Base-by-base conservation (phyloP, 2,329 filamentous ascomycete genomes). In the Thyridium curvatum region DNA sequence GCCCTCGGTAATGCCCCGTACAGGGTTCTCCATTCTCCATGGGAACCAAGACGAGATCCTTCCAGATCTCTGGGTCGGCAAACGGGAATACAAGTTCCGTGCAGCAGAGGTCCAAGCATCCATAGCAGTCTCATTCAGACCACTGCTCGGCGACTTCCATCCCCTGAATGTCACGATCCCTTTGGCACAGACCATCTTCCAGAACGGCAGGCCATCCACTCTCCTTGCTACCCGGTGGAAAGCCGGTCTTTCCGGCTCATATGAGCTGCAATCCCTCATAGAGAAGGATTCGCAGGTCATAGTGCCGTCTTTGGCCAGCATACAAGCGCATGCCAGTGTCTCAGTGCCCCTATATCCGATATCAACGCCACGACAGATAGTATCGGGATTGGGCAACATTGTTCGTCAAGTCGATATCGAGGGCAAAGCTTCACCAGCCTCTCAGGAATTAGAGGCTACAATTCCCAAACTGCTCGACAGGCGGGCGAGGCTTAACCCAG, bases 101-200 rank as follows among this genome's bases (percentile, higher is more conserved):
- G 18, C 14, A 21, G 15, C 12, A 6, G 64, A 68, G 15, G 51
- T 51, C 12, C 58, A 63, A 3, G 57, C 68, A 8, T 64, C 62
- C 13, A 49, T 77, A 7, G 64, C 61, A 0, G 63, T 74, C 35
- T 44, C 58, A 14, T 51, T 69, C 13, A 62, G 61, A 8, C 47
- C 50, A 9, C 33, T 55, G 16, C 34, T 41, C 7, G 37, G 42
- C 5, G 41, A 50, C 21, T 44, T 40, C 2, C 44, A 43, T 28
- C 42, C 43, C 5, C 46, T 64, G 3, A 55, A 59, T 3, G 57
- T 73, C 39, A 77, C 70, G 6, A 42, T 90, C 2, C 86, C 86
- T 2, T 64, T 93, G 18, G 82, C 86, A 31, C 86, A 88, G 52
- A 94, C 87, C 0, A 64, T 88, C 7, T 93, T 93, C 53, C 75